Percentiles rank a stretch among this genome's conserved stretches.
phyloP scores from a whole-genome alignment of 768 basidiomycete species.

The Dentipellis sp. region DNA sequence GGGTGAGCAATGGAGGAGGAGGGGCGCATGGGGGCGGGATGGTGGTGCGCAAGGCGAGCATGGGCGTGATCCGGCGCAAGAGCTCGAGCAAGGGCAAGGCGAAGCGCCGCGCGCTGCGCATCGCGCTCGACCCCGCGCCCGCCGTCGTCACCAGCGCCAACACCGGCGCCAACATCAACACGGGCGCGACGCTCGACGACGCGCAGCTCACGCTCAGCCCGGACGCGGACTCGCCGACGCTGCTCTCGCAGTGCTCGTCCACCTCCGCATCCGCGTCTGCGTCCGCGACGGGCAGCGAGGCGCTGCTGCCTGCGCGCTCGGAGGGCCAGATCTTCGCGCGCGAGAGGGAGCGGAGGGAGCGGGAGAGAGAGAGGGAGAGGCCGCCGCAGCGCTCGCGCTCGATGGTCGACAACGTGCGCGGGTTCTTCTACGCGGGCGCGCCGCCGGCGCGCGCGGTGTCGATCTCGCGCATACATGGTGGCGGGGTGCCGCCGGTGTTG shows the following conservation, averaged over 20 bases:
- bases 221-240: constrained; percentile 3
- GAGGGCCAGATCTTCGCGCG: constrained; percentile 13
- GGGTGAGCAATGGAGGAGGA: too few species aligned
- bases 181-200: background rate
- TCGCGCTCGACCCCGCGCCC: constrained; percentile 2
- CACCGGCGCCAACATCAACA: too few species aligned
- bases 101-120: background rate
- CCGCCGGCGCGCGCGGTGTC: constrained; percentile 13
- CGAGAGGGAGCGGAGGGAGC: constrained; percentile 15
- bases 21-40: too few species aligned
- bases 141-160: constrained; percentile 2
- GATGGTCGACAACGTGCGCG: constrained; percentile 54
- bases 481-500: background rate
- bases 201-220: constrained; percentile 2
- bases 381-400: constrained; percentile 38
- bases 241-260: constrained; percentile 10
- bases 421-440: constrained; percentile 31
- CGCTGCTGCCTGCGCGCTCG: constrained; percentile 5
- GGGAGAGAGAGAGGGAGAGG: too few species aligned
- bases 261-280: constrained; percentile 8
- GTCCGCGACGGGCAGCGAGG: constrained; percentile 2
- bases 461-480: constrained; percentile 6
- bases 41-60: too few species aligned
- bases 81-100: background rate
- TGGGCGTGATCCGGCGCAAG: too few species aligned